Evolutionary conservation across 345 rosid genomes (phyloP), one percentile per base, ranked within the genome.

Genomic region (Euphorbia pulcherrima): DNA sequence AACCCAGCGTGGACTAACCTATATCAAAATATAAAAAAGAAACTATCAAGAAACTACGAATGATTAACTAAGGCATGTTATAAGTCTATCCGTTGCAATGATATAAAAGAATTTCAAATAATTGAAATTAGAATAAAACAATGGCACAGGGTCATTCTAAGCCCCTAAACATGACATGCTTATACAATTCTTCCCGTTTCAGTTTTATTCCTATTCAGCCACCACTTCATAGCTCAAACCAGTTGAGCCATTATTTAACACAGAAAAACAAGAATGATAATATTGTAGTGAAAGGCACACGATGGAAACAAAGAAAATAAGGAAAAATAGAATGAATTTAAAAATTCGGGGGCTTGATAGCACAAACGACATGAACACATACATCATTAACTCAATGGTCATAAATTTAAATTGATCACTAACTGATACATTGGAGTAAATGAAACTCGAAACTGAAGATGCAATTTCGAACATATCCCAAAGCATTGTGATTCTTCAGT

Each of bases 1-100:
- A 70, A 92, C 99, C 74, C 92, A 80, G 59, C 94, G 97, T 58
- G 98, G 98, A n/a, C n/a, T n/a, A 65, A 95, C 87, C 99, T 92
- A 77, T 48, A 69, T 26, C 72, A 78, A 64, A 75, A 74, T 30
- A 64, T 62, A 51, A 23, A 56, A 54, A 44, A 61, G 50, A 60
- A 35, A 58, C 61, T 54, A 79, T 63, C 46, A 28, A 63, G 21
- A 51, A 23, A 67, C 26, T 5, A 67, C 1, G 48, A 44, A 41
- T 23, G 14, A 63, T 18, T 47, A 33, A 16, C 47, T 33, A 48
- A 10, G 35, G 0, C 65, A 10, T 35, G 27, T 57, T 21, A 41
- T 37, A 68, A n/a, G 30, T 27, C 8, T 24, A 10, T 40, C 28
- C 28, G 10, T 21, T 23, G 57, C 28, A 53, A 53, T 33, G 30